These are phyloP conservation scores for Schwanniomyces polymorphus DNA, from an alignment of 805 yeast species.

Conservation along the genomic window DNA sequence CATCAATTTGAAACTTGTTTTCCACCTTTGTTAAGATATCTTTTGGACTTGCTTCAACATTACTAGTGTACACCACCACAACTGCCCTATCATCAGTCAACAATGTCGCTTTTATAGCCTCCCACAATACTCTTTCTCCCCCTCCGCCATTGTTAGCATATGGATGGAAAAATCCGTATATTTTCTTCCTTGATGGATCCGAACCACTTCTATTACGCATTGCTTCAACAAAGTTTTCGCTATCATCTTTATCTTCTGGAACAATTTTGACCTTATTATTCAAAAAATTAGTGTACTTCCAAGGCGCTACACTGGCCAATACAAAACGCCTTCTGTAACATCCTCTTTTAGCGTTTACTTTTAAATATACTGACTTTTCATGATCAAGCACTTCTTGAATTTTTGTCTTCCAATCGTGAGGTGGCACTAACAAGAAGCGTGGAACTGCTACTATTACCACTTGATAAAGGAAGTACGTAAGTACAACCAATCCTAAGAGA, in stretches of 20 bases:
- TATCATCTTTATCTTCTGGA: constrained; percentile 26
- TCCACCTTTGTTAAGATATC: constrained; percentile 53
- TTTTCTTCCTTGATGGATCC: constrained; percentile 39
- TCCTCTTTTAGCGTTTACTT: constrained; percentile 36
- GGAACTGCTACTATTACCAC: constrained; percentile 27
- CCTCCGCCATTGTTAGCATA: constrained; percentile 97
- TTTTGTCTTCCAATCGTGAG: constrained; percentile 38
- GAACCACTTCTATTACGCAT: constrained; percentile 31
- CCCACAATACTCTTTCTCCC: constrained; percentile 96
- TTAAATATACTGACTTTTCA: constrained; percentile 35
- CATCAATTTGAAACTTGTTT: constrained; percentile 53
- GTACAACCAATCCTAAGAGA: constrained; percentile 5
- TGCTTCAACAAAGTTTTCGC: constrained; percentile 19
- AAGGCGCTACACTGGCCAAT: constrained; percentile 34
- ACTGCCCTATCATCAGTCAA: constrained; percentile 47
- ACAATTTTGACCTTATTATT: constrained; percentile 35
- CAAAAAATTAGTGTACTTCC: constrained; percentile 37
- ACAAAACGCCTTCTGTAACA: constrained; percentile 38
- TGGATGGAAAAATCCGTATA: constrained; percentile 93
- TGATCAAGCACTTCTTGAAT: constrained; percentile 29
- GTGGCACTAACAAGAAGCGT: constrained; percentile 35
- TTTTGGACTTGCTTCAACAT: constrained; percentile 46
- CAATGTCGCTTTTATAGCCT: constrained; percentile 77
- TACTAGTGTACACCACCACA: constrained; percentile 75
- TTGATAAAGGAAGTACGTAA: constrained; percentile 14